A percentile compares a stretch with the other conserved stretches of the same genome.
phyloP scores from a whole-genome alignment of 2,329 filamentous ascomycete genomes.

The Leptosphaerulina australis region DNA sequence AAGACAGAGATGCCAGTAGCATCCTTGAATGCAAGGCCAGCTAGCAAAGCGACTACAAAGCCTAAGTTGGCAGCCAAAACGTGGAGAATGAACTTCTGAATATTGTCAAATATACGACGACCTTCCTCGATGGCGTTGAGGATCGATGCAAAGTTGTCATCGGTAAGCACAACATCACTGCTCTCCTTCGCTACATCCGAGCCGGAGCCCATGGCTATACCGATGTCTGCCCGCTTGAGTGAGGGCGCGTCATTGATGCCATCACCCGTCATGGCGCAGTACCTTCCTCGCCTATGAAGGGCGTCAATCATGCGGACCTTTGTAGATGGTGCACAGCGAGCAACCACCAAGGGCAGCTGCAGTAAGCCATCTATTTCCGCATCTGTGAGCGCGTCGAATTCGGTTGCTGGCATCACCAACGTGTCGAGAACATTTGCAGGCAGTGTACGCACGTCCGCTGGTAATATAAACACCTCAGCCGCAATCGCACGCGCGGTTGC shows the following conservation, averaged over 20 bases:
- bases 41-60: slow-evolving; percentile 39
- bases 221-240: slow-evolving; percentile 53
- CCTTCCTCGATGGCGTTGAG: slow-evolving; percentile 54
- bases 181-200: slow-evolving; percentile 54
- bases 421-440: slow-evolving; percentile 26
- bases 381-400: slow-evolving; percentile 52
- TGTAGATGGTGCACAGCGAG: slow-evolving; percentile 53
- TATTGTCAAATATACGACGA: slow-evolving; percentile 54
- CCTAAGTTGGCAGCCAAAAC: slow-evolving; percentile 40
- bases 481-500: slow-evolving; percentile 54
- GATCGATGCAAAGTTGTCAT: slow-evolving; percentile 54
- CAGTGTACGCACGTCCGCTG: slow-evolving; percentile 49
- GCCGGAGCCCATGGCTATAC: slow-evolving; percentile 54
- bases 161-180: slow-evolving; percentile 52
- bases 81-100: slow-evolving; percentile 50
- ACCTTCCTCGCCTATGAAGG: slow-evolving; percentile 48
- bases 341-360: slow-evolving; percentile 50
- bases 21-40: slow-evolving; percentile 43
- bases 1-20: slow-evolving; percentile 40
- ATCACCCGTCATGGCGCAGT: slow-evolving; percentile 52
- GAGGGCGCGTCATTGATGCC: slow-evolving; percentile 54
- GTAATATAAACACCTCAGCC: slow-evolving; percentile 51
- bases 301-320: slow-evolving; percentile 54
- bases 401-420: slow-evolving; percentile 42
- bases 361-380: slow-evolving; percentile 49